These are phyloP conservation scores for Hapsidospora chrysogenum DNA, from an alignment of 495 filamentous ascomycete genomes.

Conservation along the genomic window DNA sequence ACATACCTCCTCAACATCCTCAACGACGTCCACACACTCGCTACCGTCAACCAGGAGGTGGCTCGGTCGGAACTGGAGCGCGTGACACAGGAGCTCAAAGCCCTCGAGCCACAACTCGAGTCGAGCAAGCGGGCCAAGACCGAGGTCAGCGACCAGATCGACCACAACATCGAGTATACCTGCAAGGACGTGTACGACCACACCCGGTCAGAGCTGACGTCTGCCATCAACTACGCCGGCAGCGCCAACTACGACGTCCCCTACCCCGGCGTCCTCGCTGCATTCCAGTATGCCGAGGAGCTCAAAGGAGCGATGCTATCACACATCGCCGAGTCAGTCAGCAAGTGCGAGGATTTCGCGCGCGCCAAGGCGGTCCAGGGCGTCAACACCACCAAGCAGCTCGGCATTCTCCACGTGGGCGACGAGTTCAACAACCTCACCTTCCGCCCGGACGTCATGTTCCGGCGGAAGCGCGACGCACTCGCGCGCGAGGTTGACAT, in stretches of 20 bases:
- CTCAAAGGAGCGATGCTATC: slow-evolving; percentile 83
- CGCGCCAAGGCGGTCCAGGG: slow-evolving; percentile 60
- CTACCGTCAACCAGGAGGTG: slow-evolving; percentile 74
- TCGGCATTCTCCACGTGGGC: slow-evolving; percentile 79
- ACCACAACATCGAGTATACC: slow-evolving; percentile 67
- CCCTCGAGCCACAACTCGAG: slow-evolving; percentile 74
- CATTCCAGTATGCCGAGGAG: slow-evolving; percentile 87
- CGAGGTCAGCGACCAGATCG: slow-evolving; percentile 69
- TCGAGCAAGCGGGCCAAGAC: slow-evolving; percentile 63
- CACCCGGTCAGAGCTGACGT: slow-evolving; percentile 54
- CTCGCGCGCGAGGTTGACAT: slow-evolving; percentile 73
- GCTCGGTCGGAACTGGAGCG: slow-evolving; percentile 75
- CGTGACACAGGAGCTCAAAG: slow-evolving; percentile 59
- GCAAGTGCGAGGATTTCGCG: slow-evolving; percentile 68
- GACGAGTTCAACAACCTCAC: slow-evolving; percentile 67
- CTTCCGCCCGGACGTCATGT: slow-evolving; percentile 87
- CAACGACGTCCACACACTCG: slow-evolving; percentile 65
- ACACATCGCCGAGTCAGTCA: slow-evolving; percentile 63
- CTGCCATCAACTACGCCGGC: slow-evolving; percentile 57
- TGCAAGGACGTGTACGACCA: slow-evolving; percentile 71
- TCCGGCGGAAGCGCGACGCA: slow-evolving; percentile 60
- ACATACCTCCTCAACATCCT: slow-evolving; percentile 93
- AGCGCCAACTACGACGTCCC: slow-evolving; percentile 60
- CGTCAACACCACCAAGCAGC: slow-evolving; percentile 72
- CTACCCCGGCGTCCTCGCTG: slow-evolving; percentile 72